Evolutionary conservation across 495 filamentous ascomycete genomes (phyloP), one percentile per base, ranked within the genome.

Genomic region (Aspergillus kassunensis): DNA sequence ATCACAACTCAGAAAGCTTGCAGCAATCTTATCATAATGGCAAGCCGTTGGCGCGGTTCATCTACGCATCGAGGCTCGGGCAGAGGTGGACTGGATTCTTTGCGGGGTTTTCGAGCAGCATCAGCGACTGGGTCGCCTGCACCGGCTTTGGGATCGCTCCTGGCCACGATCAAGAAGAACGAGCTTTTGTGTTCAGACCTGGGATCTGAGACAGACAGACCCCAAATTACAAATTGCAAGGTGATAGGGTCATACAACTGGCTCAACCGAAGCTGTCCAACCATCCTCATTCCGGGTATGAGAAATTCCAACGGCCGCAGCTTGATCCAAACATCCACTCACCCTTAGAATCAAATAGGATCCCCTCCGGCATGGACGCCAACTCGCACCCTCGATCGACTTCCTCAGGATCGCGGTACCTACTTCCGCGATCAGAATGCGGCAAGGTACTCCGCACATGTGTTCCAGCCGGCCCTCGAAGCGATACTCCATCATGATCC

Each of bases 371-470:
- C 51, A 2, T 87, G 82, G 83, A 81, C 74, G 1, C 83, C 86
- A 0, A 68, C 71, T 2, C 16, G 55, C 0, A 46, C 65, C 21
- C 56, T 65, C 40, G 52, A 41, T 5, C 37, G 57, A 12, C 73
- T 87, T 31, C 55, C 58, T 2, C 61, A 74, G 45, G 84, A 88
- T 53, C 63, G 29, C 20, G 82, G 78, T 2, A 42, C 59, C 4
- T 83, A 78, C 52, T 81, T 75, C 55, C 80, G 83, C 7, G 86
- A 90, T 64, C 63, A 65, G 11, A 89, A 89, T 59, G 75, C 82
- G 12, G 81, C 82, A 6, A 68, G 67, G 2, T 82, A 74, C 55
- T 74, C 82, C 7, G 53, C 54, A 0, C 71, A 83, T 53, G 84
- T 84, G 0, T 63, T 82, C 10, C 78, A 85, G 56, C 84, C 86